Conservation (phyloP, 2,329 filamentous ascomycete species). For the Colletotrichum higginsianum region DNA sequence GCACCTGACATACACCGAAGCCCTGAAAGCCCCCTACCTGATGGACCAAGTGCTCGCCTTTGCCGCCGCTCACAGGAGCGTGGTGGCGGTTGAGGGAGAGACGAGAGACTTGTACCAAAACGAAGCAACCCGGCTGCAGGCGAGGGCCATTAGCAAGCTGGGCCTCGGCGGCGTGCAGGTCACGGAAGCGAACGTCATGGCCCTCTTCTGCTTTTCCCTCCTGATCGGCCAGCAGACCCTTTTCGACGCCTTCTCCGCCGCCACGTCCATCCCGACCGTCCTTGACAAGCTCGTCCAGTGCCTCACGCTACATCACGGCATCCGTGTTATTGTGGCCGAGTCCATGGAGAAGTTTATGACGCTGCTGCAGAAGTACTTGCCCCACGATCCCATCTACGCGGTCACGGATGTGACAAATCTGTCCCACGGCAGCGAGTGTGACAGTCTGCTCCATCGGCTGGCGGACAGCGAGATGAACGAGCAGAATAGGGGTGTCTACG, state of each 20-base stretch:
- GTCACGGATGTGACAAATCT: neutral
- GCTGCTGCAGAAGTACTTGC: neutral
- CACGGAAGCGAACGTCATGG: constrained; percentile 53
- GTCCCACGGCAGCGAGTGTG: constrained; percentile 46
- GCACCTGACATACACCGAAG: neutral
- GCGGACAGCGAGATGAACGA: constrained; percentile 6
- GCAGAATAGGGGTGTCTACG: constrained; percentile 1
- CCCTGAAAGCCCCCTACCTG: constrained; percentile 56
- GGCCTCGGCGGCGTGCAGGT: constrained; percentile 48
- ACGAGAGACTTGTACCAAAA: constrained; percentile 50
- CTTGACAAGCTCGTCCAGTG: constrained; percentile 56
- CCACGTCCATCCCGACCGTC: constrained; percentile 41
- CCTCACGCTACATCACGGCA: constrained; percentile 58
- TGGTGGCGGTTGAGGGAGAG: constrained; percentile 43
- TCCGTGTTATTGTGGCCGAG: constrained; percentile 52
- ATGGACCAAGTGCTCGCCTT: constrained; percentile 64
- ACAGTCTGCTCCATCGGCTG: constrained; percentile 46
- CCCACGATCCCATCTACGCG: neutral
- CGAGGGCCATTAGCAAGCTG: constrained; percentile 57
- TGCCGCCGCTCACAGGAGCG: constrained; percentile 59
- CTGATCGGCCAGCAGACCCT: constrained; percentile 63
- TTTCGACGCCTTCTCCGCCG: constrained; percentile 54
- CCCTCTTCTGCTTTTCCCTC: constrained; percentile 61
- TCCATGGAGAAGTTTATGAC: neutral
- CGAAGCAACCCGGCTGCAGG: constrained; percentile 61